These are phyloP conservation scores for Eucalyptus regnans DNA, from an alignment of 345 rosid genomes.

Conservation along the genomic window DNA sequence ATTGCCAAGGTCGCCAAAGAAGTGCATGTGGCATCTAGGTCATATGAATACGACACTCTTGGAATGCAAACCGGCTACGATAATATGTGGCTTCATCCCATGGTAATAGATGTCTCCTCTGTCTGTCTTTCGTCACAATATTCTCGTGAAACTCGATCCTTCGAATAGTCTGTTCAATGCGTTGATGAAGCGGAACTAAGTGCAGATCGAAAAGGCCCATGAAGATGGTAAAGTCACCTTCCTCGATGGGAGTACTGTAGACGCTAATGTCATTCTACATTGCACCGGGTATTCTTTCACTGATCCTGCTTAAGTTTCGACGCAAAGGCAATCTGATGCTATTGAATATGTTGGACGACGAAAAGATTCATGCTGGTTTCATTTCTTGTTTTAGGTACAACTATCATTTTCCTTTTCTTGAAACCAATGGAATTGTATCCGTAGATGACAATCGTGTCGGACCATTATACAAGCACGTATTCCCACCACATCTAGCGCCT, in stretches of 20 bases:
- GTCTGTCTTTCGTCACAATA: not conserved
- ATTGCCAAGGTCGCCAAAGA: constrained; percentile 65
- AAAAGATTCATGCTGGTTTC: not conserved
- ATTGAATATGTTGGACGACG: not conserved
- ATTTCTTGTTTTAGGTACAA: constrained; percentile 42
- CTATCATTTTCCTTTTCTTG: constrained; percentile 82
- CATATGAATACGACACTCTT: constrained; percentile 24
- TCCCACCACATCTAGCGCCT: constrained; percentile 67
- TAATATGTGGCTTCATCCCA: constrained; percentile 72
- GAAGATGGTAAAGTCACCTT: constrained; percentile 61
- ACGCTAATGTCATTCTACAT: constrained; percentile 59
- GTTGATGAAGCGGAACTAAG: not conserved
- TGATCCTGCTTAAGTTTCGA: not conserved
- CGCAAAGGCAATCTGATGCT: not conserved
- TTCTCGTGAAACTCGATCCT: not conserved
- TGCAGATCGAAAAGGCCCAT: constrained; percentile 47
- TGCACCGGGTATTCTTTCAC: constrained; percentile 55
- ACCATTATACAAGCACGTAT: constrained; percentile 67
- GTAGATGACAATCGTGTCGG: constrained; percentile 71
- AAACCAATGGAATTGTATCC: constrained; percentile 47
- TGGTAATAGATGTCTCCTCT: constrained; percentile 34
- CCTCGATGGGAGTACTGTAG: constrained; percentile 29
- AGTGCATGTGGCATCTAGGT: constrained; percentile 66
- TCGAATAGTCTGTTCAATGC: not conserved
- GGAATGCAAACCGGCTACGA: constrained; percentile 26